phyloP scores from a whole-genome alignment of 352 stramenopile species.

The Elongisporangium senticosum region DNA sequence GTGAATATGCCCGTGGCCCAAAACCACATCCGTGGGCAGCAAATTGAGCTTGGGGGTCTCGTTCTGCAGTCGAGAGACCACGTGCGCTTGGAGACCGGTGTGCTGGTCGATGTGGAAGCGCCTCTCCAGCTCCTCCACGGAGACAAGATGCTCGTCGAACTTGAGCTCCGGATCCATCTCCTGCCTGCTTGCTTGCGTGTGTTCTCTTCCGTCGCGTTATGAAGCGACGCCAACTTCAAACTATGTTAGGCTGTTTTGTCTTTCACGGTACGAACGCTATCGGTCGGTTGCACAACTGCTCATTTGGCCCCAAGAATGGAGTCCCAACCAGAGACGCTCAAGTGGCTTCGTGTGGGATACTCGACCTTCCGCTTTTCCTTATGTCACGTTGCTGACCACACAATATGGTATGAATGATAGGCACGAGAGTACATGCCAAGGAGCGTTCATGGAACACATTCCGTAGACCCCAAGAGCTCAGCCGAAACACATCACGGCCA shows the following conservation, averaged over 20 bases:
- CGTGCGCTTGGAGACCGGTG: constrained; percentile 18
- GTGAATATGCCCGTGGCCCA: constrained; percentile 44
- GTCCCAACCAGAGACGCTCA: constrained; percentile 10
- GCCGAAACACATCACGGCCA: constrained; percentile 13
- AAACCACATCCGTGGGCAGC: constrained; percentile 36
- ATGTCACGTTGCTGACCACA: neutral
- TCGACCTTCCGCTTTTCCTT: neutral
- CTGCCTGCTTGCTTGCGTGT: neutral
- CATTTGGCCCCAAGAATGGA: neutral
- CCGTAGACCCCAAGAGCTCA: constrained; percentile 18
- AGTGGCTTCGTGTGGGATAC: constrained; percentile 16
- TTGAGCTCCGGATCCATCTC: constrained; percentile 8
- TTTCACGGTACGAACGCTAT: neutral
- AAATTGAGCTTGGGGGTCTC: constrained; percentile 29
- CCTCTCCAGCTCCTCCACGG: constrained; percentile 39
- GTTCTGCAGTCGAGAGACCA: constrained; percentile 20
- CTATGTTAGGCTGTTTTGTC: neutral
- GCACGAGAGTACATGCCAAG: constrained; percentile 36
- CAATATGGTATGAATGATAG: constrained; percentile 10
- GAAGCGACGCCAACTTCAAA: neutral
- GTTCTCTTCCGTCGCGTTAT: neutral
- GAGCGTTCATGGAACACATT: constrained; percentile 29
- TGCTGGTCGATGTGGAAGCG: constrained; percentile 28
- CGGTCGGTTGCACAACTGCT: neutral
- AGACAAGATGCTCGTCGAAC: constrained; percentile 42